Evolutionary conservation across 768 basidiomycete genomes (phyloP), one percentile per base, ranked within the genome.

Genomic region (Postia placenta): DNA sequence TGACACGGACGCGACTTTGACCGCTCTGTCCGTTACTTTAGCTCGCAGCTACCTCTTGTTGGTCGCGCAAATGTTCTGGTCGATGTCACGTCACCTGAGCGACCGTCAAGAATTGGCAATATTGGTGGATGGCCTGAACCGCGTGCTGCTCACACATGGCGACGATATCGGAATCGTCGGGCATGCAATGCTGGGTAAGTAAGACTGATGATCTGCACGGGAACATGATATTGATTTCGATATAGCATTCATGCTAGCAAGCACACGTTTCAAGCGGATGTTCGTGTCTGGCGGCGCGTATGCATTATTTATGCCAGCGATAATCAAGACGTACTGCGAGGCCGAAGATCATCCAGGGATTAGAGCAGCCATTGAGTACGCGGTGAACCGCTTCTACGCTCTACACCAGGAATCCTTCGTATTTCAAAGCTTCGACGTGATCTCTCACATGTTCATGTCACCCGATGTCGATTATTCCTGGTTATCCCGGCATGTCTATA

Each of bases 81-180:
- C 79, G 0, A 79, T 89, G 73, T 80, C 83, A 2, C 67, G 85
- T 12, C 83, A 86, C 65, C 67, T 85, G 47, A 86, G 75, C 54
- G 85, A 87, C 52, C 73, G 82, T 11, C 74, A 73, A 41, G 87
- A 91, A 56, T 68, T 91, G 14, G 78, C 78, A 0, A 57, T 80
- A 20, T 70, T 86, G 11, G 65, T 87, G 17, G 85, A 89, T 60
- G 84, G 85, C 2, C 58, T 89, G 17, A 89, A 87, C 62, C 75
- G 77, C 4, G 81, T 85, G 37, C 66, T 91, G 15, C 66, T 87
- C 25, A 67, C 66, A 2, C 86, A 89, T 64, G 82, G 84, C 3
- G 74, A 81, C 56, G 87, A 89, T 56, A 76, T 85, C 39, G 83
- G 81, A n/a, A 79, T 89, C 45, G 79, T 91, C n/a, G 73, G 76